Evolutionary conservation across 2,329 filamentous ascomycete species (phyloP).

Genomic region (Leptosphaerulina australis): DNA sequence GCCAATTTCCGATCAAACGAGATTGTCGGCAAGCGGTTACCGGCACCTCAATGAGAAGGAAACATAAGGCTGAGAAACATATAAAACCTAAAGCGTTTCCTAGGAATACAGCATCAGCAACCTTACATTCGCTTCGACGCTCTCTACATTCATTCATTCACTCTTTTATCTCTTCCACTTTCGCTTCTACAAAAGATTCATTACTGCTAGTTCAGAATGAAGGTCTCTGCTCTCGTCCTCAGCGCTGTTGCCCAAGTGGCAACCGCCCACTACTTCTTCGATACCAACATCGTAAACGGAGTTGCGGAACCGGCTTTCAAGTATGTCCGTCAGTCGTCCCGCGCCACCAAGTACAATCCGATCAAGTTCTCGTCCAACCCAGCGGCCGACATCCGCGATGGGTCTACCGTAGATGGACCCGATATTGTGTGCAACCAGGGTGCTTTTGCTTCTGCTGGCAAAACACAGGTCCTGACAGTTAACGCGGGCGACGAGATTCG

Average conservation of each 20-base stretch:
- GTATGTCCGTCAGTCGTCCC: conserved; percentile 30
- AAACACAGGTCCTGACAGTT: conserved; percentile 19
- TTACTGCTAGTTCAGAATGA: conserved; percentile 19
- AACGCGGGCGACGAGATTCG: conserved; percentile 31
- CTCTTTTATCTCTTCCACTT: too few species aligned
- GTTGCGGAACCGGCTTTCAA: conserved; percentile 21
- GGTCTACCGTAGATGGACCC: conserved; percentile 26
- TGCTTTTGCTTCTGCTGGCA: conserved; percentile 22
- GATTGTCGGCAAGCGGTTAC: neutral
- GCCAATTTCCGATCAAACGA: conserved; percentile 1
- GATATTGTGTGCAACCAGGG: conserved; percentile 39
- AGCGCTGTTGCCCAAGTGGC: conserved; percentile 22
- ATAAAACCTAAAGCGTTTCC: conserved; percentile 1
- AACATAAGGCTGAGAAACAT: neutral
- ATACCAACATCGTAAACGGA: conserved; percentile 25
- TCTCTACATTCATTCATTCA: conserved; percentile 8
- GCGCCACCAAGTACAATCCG: conserved; percentile 32
- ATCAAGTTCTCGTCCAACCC: conserved; percentile 30
- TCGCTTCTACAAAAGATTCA: conserved; percentile 10
- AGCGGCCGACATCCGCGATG: conserved; percentile 27
- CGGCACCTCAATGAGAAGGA: neutral
- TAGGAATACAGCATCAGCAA: neutral
- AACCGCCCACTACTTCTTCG: conserved; percentile 36
- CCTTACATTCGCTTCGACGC: conserved; percentile 13
- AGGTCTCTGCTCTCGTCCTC: conserved; percentile 11